Base-by-base conservation (phyloP, 1,284 basidiomycete species). In the Xerocomus amazonicus region DNA sequence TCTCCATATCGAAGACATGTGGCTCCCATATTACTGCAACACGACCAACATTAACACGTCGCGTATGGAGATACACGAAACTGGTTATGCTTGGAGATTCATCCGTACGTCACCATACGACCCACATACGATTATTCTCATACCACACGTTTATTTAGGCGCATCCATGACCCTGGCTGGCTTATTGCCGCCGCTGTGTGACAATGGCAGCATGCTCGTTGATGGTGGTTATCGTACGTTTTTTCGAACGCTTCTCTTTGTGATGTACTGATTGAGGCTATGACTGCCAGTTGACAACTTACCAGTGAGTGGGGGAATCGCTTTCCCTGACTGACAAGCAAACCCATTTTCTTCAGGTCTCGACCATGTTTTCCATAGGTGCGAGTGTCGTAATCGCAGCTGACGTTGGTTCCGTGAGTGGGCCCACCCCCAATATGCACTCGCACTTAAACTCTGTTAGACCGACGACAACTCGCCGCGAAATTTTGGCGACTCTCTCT, bases 11-110 rank as follows among this genome's bases (percentile, higher is more conserved):
- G 95, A 98, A 72, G 93, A 97, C 70, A 96, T 97, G 88, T 99
- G 96, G 97, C 77, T 99, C 4, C 96, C 97, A 2, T 99, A 88
- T 73, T 99, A 95, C 72, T 97, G 93, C 71, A 98, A 98, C 63
- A 94, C 95, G 7, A 97, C 97, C n/a, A 98, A 98, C 64, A 97
- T 99, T 66, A 95, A 90, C 45, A 93, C 91, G 51, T 97, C 93
- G 9, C 80, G 87, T 6, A 98, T 99, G 94, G 94, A 98, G 66
- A 88, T 98, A 36, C 97, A 99, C 63, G 90, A 96, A 54, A 92
- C 90, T 6, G 95, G 95, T 9, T 97, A 97, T 71, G 92, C 92
- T 13, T 95, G 92, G 92, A 77, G 85, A 61, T 91, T 83, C 58
- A 89, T 91, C 50, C 85, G 89, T 89, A 61, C 60, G 82, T 71